Base-by-base conservation (phyloP, 371 early-diverging fungal genomes). In the Caulochytrium protostelioides region DNA sequence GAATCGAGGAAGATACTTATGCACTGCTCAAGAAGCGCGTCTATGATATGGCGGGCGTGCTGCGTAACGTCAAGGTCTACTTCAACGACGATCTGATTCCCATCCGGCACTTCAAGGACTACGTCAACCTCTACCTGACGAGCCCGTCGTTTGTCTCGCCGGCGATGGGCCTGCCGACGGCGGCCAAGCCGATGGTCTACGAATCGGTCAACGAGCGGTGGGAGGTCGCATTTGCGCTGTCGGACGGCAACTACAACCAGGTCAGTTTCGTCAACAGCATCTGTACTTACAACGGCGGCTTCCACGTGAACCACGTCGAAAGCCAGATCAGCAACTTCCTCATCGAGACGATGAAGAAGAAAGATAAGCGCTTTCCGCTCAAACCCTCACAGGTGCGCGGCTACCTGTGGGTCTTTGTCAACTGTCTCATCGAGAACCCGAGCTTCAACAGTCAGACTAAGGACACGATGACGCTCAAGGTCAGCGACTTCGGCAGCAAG, bases 391-490 rank as follows among this genome's bases (percentile, higher is more conserved):
- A 86, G 42, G 74, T 92, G 51, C 92, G 90, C 54, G 80, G 63
- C 32, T 82, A 89, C 39, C 67, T 98, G 54, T 87, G 79, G 68
- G 42, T 99, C 6, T 99, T 97, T 59, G 65, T 99, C 49, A 99
- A 99, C 58, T 82, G 81, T 48, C 49, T 80, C 37, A 92, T 99
- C 38, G 95, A 90, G 46, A 99, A 99, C 52, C 97, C 99, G 3
- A 61, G 91, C 0, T 99, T 99, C 57, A 97, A 99, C 55, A 91
- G 94, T 6, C 99, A 99, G 56, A 99, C 99, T 14, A 99, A 99
- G 57, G 99, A 98, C 47, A 84, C 70, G 45, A 72, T 99, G 74
- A 99, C 98, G 1, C 57, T 97, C 28, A 72, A 77, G 34, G 46
- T 49, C 13, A 56, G 72, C 4, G 50, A 70, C 0, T 98, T 99